These are phyloP conservation scores for Populus tremula DNA, from an alignment of 345 rosid species.

Conservation along the genomic window DNA sequence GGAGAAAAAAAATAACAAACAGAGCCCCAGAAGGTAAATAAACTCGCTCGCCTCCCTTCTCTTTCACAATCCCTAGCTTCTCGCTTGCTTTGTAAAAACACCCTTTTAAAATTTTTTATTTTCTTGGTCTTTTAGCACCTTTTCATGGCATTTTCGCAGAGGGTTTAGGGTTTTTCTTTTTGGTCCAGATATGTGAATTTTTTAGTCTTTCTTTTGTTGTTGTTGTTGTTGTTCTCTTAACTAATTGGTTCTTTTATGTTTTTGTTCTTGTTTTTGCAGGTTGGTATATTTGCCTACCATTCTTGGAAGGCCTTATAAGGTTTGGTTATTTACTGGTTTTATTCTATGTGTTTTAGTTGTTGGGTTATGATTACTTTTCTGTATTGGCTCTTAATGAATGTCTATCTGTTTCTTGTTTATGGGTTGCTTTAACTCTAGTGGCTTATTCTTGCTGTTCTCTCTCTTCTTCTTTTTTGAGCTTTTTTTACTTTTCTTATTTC, in stretches of 20 bases:
- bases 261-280: conserved; percentile 1
- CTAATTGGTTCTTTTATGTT: background rate
- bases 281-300: background rate
- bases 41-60: too few relatives aligned
- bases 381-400: background rate
- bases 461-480: background rate
- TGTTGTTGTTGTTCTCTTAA: background rate
- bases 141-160: background rate
- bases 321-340: background rate
- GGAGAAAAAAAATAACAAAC: background rate
- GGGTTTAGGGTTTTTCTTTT: background rate
- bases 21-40: background rate
- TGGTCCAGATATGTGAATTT: background rate
- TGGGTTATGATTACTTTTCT: background rate
- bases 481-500: background rate
- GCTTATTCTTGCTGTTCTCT: background rate
- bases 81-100: background rate
- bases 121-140: background rate
- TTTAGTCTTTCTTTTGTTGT: background rate
- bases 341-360: background rate
- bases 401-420: background rate
- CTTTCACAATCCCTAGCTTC: background rate
- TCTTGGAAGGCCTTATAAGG: background rate
- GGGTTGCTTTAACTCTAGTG: background rate
- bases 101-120: background rate